Evolutionary conservation across 371 early-diverging fungal genomes (phyloP), one percentile per base, ranked within the genome.

Genomic region (Mortierella sp.): DNA sequence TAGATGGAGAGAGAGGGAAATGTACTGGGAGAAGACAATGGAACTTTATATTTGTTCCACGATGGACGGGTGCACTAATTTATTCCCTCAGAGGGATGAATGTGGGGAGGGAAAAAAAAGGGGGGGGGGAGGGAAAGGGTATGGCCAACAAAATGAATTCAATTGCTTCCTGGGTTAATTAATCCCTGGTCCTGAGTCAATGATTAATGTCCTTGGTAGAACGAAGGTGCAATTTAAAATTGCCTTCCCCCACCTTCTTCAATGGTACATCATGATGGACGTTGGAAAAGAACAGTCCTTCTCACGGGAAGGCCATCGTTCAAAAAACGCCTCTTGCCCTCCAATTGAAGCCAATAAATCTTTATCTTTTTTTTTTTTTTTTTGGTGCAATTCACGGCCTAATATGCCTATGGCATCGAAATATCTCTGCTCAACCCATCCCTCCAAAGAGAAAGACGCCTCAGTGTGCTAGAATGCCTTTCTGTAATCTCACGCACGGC

Each of bases 81-180:
- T 51, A n/a, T n/a, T 51, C 51, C 51, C 51, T 51, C 51, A n/a
- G 18, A 43, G 43, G 43, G 43, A 43, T 43, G 51, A 51, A 51
- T 51, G 51, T n/a, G 51, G 51, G 51, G n/a, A 51, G 14, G n/a
- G 5, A 18, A 51, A n/a, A 51, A 51, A 51, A 51, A n/a, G n/a
- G 51, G 51, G 51, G 9, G 4, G 22, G n/a, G 1, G 47, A 47
- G 47, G 47, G 16, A 16, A 11, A 11, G 5, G 14, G 47, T 10
- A 47, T 47, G 47, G 11, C 47, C 18, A 47, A 47, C 9, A 11
- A 47, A 47, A 47, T 47, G 18, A 47, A 3, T 16, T 11, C n/a
- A 8, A 18, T 6, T n/a, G 18, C n/a, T 51, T 49, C 51, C n/a
- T n/a, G 4, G 18, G 14, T 51, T n/a, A 51, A n/a, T 2, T 51